These are phyloP conservation scores for Blastobotrys indianensis DNA, from an alignment of 1,139 yeast species.

Conservation along the genomic window DNA sequence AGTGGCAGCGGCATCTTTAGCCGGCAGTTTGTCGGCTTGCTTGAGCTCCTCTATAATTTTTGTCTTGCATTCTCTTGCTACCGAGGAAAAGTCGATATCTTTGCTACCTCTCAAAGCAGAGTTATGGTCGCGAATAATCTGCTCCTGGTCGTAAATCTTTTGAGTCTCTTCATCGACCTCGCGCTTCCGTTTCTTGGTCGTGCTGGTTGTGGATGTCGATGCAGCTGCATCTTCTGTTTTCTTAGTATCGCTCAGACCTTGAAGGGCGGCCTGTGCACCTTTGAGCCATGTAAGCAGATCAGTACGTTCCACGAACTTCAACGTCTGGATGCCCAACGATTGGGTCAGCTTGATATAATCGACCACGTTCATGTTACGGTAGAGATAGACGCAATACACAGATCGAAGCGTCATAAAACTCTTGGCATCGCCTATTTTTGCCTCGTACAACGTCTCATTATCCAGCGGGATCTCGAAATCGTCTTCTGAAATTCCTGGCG, in stretches of 20 bases:
- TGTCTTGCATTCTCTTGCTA: constrained; percentile 65
- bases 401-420: constrained; percentile 48
- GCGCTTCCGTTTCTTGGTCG: not conserved
- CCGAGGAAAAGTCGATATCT: constrained; percentile 58
- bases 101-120: constrained; percentile 75
- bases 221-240: constrained; percentile 5
- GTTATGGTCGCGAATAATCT: constrained; percentile 70
- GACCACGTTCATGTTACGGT: constrained; percentile 68
- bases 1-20: constrained; percentile 17
- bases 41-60: constrained; percentile 41
- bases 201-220: constrained; percentile 9
- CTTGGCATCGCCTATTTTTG: constrained; percentile 21
- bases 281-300: constrained; percentile 77
- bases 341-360: constrained; percentile 77
- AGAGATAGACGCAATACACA: constrained; percentile 75
- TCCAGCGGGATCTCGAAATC: constrained; percentile 33
- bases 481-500: constrained; percentile 22
- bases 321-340: constrained; percentile 56
- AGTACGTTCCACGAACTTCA: constrained; percentile 80
- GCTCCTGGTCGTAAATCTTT: constrained; percentile 53
- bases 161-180: constrained; percentile 50
- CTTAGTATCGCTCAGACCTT: constrained; percentile 27
- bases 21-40: constrained; percentile 1
- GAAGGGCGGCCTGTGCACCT: constrained; percentile 57
- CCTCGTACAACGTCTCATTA: constrained; percentile 50